Base-by-base conservation (phyloP, 208 protist genomes). In the Trypanosoma avium region DNA sequence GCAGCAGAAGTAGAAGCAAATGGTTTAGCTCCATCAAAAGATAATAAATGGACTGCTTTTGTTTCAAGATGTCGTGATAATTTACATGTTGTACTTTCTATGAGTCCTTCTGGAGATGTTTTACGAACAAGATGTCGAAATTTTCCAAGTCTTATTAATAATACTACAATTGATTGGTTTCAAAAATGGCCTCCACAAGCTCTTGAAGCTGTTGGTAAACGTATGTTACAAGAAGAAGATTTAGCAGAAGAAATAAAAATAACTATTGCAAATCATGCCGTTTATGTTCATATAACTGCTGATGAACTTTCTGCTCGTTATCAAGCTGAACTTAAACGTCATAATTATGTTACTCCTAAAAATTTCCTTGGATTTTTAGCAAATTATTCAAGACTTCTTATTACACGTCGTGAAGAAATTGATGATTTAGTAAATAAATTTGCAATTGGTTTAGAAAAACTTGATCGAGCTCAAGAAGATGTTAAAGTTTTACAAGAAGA, bases 161-260 rank as follows among this genome's bases (percentile, higher is more conserved):
- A 97, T 80, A 99, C 96, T 7, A 97, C 97, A 27, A 99, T 99
- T 64, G 98, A 99, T 75, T 99, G 98, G 98, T 99, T 99, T 75
- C 83, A 94, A 62, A 96, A 98, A 73, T 99, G 98, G 98, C 97
- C 98, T 17, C 67, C 93, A 42, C 90, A 99, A 73, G 98, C 98
- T 9, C 90, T 99, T 21, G 67, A 93, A 61, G 92, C 97, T 15
- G 98, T 99, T 10, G 93, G 94, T 30, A 65, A 71, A 15, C 88
- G 88, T 54, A 71, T 95, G 29, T 73, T 98, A 0, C 84, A 82
- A 3, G 79, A 97, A 27, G 90, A 97, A 71, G 82, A 92, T 60
- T 72, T 99, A 26, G 86, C 96, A 0, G 81, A 90, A n/a, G 81
- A 96, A 43, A 59, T 92, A 61, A 86, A 92, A 22, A 52, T 78